These are phyloP conservation scores for Bullera alba DNA, from an alignment of 768 basidiomycete genomes.

Conservation along the genomic window DNA sequence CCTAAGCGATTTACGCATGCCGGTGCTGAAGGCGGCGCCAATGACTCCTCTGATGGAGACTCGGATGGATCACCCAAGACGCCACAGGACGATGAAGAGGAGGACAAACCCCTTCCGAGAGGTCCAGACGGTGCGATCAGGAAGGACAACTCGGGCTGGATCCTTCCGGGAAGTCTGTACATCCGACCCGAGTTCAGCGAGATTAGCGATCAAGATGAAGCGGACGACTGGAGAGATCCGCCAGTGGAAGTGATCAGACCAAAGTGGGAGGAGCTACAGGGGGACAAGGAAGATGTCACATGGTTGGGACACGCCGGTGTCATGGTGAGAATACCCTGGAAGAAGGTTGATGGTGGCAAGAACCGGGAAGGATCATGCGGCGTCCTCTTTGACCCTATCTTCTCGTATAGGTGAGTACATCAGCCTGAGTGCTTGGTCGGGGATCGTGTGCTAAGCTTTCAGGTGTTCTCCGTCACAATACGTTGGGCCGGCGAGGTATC, in stretches of 20 bases:
- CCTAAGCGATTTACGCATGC: no score
- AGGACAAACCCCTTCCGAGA: not conserved
- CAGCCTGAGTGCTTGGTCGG: not conserved
- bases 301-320: constrained; percentile 45
- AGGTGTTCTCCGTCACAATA: constrained; percentile 45
- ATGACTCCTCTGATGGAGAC: not conserved
- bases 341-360: constrained; percentile 10
- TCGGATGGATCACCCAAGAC: no score
- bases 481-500: constrained; percentile 39
- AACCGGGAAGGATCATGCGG: constrained; percentile 25
- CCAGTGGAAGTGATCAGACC: constrained; percentile 27
- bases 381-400: constrained; percentile 44
- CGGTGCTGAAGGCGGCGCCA: not conserved
- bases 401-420: constrained; percentile 39
- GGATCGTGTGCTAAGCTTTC: not conserved
- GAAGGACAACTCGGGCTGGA: constrained; percentile 2
- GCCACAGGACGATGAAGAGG: constrained; percentile 4
- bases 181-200: constrained; percentile 20
- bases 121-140: not conserved
- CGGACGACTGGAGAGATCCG: constrained; percentile 39
- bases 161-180: constrained; percentile 14
- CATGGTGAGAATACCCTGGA: constrained; percentile 38
- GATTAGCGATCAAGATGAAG: constrained; percentile 25
- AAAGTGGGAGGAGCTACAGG: constrained; percentile 12
- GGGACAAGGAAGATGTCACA: constrained; percentile 27